These are phyloP conservation scores for Coemansia sp. DNA, from an alignment of 192 early-diverging fungal species.

Conservation along the genomic window DNA sequence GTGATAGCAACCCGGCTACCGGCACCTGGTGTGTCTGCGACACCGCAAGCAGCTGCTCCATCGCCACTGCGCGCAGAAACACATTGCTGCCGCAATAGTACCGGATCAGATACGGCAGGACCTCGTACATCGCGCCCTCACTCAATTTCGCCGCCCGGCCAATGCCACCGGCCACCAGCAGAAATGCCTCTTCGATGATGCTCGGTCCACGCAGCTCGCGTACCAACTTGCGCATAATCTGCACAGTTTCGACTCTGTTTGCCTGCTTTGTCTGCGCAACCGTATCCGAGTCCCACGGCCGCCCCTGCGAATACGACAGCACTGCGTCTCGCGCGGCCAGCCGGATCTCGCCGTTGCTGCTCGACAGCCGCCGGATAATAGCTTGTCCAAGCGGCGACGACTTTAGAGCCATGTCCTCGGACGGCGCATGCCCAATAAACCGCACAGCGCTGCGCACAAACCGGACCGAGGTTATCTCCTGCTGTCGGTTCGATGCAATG, in stretches of 20 bases:
- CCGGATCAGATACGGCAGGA: conserved; percentile 24
- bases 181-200: conserved; percentile 38
- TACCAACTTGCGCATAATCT: conserved; percentile 5
- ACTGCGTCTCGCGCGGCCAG: conserved; percentile 41
- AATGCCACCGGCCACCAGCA: conserved; percentile 42
- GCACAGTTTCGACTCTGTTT: conserved; percentile 35
- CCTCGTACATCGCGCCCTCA: conserved; percentile 23
- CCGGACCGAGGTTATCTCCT: conserved; percentile 14
- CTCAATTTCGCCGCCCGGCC: conserved; percentile 24
- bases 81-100: conserved; percentile 43
- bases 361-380: conserved; percentile 34
- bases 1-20: conserved; percentile 21
- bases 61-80: conserved; percentile 49
- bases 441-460: conserved; percentile 32
- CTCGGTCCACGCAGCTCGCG: conserved; percentile 13
- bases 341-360: conserved; percentile 46
- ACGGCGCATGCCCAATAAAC: conserved; percentile 43
- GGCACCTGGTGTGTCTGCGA: conserved; percentile 27
- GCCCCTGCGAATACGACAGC: conserved; percentile 19
- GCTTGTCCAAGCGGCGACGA: conserved; percentile 40
- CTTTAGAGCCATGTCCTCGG: conserved; percentile 30
- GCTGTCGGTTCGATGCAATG: conserved; percentile 34
- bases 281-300: conserved; percentile 10
- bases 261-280: conserved; percentile 9
- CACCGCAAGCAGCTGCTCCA: conserved; percentile 44